Evolutionary conservation across 2,329 filamentous ascomycete species (phyloP).

Genomic region (Didymella exigua): DNA sequence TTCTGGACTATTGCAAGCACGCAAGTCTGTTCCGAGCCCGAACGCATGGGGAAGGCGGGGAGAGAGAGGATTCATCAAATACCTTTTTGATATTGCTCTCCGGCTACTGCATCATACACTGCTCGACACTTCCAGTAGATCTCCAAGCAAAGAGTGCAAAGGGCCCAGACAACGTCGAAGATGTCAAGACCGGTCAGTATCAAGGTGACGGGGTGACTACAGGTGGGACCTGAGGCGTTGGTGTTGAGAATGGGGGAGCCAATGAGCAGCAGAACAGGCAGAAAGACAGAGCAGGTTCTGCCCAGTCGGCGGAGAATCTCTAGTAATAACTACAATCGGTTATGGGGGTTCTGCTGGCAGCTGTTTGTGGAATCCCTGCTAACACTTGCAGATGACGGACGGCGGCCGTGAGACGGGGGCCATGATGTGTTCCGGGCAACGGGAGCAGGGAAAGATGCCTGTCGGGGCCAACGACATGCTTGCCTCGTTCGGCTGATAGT

Average conservation of each 20-base stretch:
- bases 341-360: constrained; percentile 41
- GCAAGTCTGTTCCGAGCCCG: constrained; percentile 1
- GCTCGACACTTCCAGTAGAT: background rate
- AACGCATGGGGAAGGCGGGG: constrained; percentile 10
- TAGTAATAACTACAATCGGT: constrained; percentile 49
- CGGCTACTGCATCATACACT: background rate
- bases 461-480: constrained; percentile 44
- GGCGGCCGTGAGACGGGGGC: constrained; percentile 47
- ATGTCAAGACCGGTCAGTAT: constrained; percentile 14
- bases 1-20: constrained; percentile 6
- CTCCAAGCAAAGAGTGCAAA: background rate
- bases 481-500: constrained; percentile 51
- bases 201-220: constrained; percentile 22
- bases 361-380: constrained; percentile 44
- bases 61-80: constrained; percentile 11
- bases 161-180: constrained; percentile 12
- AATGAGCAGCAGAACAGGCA: constrained; percentile 37
- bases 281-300: constrained; percentile 33
- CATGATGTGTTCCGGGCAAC: constrained; percentile 44
- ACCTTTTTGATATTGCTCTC: constrained; percentile 21
- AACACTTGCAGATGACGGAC: constrained; percentile 47
- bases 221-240: constrained; percentile 22
- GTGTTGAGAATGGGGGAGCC: constrained; percentile 31
- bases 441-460: constrained; percentile 43
- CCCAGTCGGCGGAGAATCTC: constrained; percentile 46